These are phyloP conservation scores for Fusarium sp. DNA, from an alignment of 2,329 filamentous ascomycete species.

Conservation along the genomic window DNA sequence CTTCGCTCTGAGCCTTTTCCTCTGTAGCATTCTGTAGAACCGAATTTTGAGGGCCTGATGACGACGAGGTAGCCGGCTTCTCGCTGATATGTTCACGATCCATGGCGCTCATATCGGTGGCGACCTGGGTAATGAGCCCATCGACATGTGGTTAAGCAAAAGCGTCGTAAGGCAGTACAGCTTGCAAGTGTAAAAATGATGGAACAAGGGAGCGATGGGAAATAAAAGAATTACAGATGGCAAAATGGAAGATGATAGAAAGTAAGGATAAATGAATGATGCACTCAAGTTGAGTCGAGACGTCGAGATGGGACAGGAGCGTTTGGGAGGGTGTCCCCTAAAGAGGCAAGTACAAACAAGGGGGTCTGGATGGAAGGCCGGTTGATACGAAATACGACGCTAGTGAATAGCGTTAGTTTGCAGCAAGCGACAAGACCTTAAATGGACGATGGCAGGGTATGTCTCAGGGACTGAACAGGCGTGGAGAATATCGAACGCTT, in stretches of 20 bases:
- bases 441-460: constrained; percentile 7
- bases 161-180: neutral
- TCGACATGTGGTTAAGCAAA: constrained; percentile 1
- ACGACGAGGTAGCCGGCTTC: constrained; percentile 26
- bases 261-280: constrained; percentile 9
- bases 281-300: neutral
- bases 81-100: constrained; percentile 24
- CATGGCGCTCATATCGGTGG: constrained; percentile 26
- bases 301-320: constrained; percentile 4
- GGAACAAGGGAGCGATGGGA: neutral
- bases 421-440: constrained; percentile 7
- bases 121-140: neutral
- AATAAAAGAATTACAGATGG: neutral
- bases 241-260: neutral
- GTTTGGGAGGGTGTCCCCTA: constrained; percentile 9
- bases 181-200: neutral
- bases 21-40: constrained; percentile 17
- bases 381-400: constrained; percentile 36
- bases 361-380: neutral
- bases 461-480: neutral
- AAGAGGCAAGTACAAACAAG: constrained; percentile 1
- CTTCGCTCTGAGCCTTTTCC: constrained; percentile 48
- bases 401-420: constrained; percentile 6
- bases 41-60: constrained; percentile 8
- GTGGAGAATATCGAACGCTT: neutral